A percentile compares a stretch with the other conserved stretches of the same genome.
Evolutionary conservation across 192 early-diverging fungal genomes (phyloP).

Genomic region (Rhizoclosmatium sp.): DNA sequence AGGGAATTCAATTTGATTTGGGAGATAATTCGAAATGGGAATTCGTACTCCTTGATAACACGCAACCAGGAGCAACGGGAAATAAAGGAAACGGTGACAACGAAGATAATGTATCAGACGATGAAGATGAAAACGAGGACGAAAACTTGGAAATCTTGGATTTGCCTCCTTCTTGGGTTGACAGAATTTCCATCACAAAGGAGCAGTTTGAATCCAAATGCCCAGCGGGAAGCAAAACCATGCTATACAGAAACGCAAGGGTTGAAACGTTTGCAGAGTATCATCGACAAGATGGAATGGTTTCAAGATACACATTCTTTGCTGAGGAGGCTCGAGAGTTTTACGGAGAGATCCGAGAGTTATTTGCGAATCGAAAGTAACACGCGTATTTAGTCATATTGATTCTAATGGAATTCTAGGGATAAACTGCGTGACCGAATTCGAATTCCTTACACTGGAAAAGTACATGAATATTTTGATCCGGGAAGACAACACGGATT

Average conservation of each 20-base stretch:
- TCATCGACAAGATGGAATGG: conserved; percentile 63
- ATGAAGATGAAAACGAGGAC: conserved; percentile 52
- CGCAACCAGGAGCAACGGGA: conserved; percentile 52
- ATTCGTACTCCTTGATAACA: conserved; percentile 64
- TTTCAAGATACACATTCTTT: conserved; percentile 61
- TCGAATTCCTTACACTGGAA: conserved; percentile 47
- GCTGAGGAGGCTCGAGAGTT: conserved; percentile 52
- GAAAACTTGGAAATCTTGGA: conserved; percentile 54
- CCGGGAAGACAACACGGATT: conserved; percentile 61
- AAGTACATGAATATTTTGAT: conserved; percentile 62
- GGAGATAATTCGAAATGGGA: conserved; percentile 72
- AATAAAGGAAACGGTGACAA: conserved; percentile 41
- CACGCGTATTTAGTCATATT: neutral
- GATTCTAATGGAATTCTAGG: conserved; percentile 15
- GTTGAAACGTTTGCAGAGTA: conserved; percentile 69
- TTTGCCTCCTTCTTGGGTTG: conserved; percentile 66
- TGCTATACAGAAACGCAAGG: conserved; percentile 57
- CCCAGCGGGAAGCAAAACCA: conserved; percentile 59
- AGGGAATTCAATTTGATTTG: conserved; percentile 69
- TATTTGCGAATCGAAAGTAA: conserved; percentile 59
- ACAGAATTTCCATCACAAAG: conserved; percentile 46
- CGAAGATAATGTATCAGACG: conserved; percentile 48
- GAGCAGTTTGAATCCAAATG: conserved; percentile 64
- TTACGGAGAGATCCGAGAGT: conserved; percentile 58
- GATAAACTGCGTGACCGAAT: conserved; percentile 63